Conservation (phyloP, 371 early-diverging fungal genomes). For the Encephalitozoon hellem region DNA sequence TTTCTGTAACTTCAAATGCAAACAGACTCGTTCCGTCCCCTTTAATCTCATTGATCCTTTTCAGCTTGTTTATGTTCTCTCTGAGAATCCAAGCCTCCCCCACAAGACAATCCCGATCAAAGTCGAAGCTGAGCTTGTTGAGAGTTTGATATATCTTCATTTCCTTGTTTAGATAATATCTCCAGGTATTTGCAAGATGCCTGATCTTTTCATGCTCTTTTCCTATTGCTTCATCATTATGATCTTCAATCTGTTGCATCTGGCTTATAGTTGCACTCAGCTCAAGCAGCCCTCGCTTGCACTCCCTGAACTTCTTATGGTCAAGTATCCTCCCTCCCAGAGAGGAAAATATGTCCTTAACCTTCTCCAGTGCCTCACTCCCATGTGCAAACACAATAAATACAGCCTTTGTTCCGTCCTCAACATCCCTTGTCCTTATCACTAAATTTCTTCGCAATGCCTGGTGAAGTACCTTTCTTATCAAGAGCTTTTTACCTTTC, state of each 20-base stretch:
- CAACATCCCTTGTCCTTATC: conserved; percentile 45
- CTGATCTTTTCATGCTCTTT: conserved; percentile 35
- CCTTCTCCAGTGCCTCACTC: conserved; percentile 40
- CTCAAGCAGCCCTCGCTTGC: conserved; percentile 35
- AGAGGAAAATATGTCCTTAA: conserved; percentile 50
- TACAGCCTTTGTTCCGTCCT: conserved; percentile 33
- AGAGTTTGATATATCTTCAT: conserved; percentile 55
- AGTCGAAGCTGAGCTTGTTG: conserved; percentile 42
- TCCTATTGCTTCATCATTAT: conserved; percentile 44
- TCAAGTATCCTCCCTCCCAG: conserved; percentile 52
- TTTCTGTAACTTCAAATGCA: conserved; percentile 45
- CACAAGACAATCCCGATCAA: conserved; percentile 43
- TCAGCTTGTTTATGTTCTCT: conserved; percentile 35
- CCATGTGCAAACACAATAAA: conserved; percentile 60
- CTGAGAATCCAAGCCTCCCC: conserved; percentile 59
- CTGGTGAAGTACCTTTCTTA: conserved; percentile 51
- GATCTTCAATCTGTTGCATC: conserved; percentile 39
- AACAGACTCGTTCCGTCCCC: conserved; percentile 46
- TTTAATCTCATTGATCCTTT: conserved; percentile 37
- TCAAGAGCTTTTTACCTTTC: conserved; percentile 47
- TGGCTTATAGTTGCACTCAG: conserved; percentile 44
- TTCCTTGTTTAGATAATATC: conserved; percentile 52
- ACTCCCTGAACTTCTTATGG: conserved; percentile 24
- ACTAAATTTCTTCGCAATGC: conserved; percentile 55
- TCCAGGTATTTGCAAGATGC: conserved; percentile 43